phyloP scores from a whole-genome alignment of 495 filamentous ascomycete genomes.

The Talaromyces nanjingensis region DNA sequence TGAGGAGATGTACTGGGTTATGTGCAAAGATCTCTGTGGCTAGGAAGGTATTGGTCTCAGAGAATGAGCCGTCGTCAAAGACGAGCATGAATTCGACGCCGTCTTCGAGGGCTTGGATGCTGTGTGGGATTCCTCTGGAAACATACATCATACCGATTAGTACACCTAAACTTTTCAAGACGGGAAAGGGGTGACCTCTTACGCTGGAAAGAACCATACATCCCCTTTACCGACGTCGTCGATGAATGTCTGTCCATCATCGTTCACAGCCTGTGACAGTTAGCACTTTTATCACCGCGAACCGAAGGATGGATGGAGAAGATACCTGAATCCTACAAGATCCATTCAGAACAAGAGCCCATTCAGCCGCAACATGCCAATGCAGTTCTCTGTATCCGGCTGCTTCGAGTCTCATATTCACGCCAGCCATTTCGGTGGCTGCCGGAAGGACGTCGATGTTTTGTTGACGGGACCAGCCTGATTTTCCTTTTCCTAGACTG shows the following conservation, averaged over 20 bases:
- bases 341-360: conserved; percentile 60
- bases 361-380: conserved; percentile 65
- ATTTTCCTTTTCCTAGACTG: conserved; percentile 44
- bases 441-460: conserved; percentile 55
- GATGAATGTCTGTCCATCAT: conserved; percentile 55
- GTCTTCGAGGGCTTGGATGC: conserved; percentile 56
- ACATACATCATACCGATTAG: too few relatives aligned
- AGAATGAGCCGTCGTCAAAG: conserved; percentile 64
- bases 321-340: conserved; percentile 46
- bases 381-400: conserved; percentile 64
- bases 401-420: conserved; percentile 68
- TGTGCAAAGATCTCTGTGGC: conserved; percentile 57
- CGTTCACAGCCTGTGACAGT: conserved; percentile 43
- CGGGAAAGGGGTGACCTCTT: not conserved
- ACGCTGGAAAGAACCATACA: conserved; percentile 64
- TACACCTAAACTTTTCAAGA: too few relatives aligned
- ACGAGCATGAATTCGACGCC: conserved; percentile 65
- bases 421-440: conserved; percentile 64
- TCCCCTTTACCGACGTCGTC: conserved; percentile 62
- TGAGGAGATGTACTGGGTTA: conserved; percentile 30
- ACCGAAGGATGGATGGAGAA: not conserved
- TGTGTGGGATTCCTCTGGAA: conserved; percentile 54
- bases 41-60: conserved; percentile 62
- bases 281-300: not conserved
- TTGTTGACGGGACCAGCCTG: conserved; percentile 67